Percentiles rank a stretch among this genome's conserved stretches.
Evolutionary conservation across 805 yeast genomes (phyloP).

Genomic region (Barnettozyma botsteinii): DNA sequence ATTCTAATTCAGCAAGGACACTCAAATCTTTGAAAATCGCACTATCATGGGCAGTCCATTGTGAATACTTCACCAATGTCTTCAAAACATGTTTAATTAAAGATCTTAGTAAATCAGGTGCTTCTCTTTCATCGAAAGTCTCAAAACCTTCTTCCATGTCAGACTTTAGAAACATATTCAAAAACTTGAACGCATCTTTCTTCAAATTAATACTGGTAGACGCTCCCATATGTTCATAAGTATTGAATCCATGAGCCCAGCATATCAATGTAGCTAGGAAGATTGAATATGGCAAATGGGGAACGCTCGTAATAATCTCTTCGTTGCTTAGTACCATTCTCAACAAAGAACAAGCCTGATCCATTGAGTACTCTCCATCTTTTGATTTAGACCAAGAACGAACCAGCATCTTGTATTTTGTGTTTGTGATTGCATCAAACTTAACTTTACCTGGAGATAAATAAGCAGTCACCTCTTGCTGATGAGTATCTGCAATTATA

Average conservation of each 20-base stretch:
- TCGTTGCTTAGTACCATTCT: slow-evolving; percentile 23
- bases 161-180: neutral
- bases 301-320: slow-evolving; percentile 19
- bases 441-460: slow-evolving; percentile 6
- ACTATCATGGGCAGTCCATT: neutral
- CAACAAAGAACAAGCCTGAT: slow-evolving; percentile 27
- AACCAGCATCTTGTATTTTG: slow-evolving; percentile 13
- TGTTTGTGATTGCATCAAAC: slow-evolving; percentile 14
- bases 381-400: slow-evolving; percentile 25
- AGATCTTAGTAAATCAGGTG: neutral
- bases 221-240: neutral
- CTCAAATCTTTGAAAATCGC: neutral
- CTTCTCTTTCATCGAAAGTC: neutral
- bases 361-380: slow-evolving; percentile 23
- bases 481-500: neutral
- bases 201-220: neutral
- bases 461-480: neutral
- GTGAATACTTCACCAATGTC: neutral
- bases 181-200: slow-evolving; percentile 1
- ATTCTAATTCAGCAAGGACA: neutral
- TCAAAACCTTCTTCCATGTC: neutral
- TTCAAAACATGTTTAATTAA: neutral
- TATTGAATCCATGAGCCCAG: slow-evolving; percentile 15
- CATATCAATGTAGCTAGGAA: slow-evolving; percentile 18
- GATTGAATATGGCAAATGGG: slow-evolving; percentile 22